These are phyloP conservation scores for Sclerotinia minor DNA, from an alignment of 2,329 filamentous ascomycete genomes.

Conservation along the genomic window DNA sequence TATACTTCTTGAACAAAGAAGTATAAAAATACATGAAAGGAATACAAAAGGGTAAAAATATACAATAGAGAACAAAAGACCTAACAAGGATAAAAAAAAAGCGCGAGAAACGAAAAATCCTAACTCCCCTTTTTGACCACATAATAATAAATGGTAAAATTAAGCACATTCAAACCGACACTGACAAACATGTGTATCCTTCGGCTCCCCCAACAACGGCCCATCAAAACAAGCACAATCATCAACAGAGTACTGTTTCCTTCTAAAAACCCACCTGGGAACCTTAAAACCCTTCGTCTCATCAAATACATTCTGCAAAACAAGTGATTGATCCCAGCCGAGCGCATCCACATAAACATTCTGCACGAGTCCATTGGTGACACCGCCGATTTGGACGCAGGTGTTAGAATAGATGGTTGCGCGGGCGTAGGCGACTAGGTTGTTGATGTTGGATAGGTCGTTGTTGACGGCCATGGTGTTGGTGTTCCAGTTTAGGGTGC, in stretches of 20 bases:
- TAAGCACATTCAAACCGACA: conserved; percentile 4
- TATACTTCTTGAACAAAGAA: not conserved
- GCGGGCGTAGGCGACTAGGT: conserved; percentile 11
- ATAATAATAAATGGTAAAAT: not conserved
- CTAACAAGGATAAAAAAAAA: not conserved
- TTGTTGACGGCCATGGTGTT: conserved; percentile 23
- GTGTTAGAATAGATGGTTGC: not conserved
- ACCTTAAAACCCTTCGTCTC: not conserved
- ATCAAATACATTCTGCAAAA: conserved; percentile 2
- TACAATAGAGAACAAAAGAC: not conserved
- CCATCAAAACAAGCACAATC: conserved; percentile 6
- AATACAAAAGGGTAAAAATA: not conserved
- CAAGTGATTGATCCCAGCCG: not conserved
- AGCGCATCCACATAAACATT: not conserved
- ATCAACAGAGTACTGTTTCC: not conserved
- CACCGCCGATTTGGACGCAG: not conserved
- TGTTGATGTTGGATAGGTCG: conserved; percentile 12
- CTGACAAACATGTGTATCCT: conserved; percentile 15
- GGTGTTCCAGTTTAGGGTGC: conserved; percentile 14
- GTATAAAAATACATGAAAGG: not conserved
- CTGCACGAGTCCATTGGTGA: not conserved
- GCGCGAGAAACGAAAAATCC: no score
- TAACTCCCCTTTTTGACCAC: not conserved
- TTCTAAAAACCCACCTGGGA: not conserved
- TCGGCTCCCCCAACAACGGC: not conserved